These are phyloP conservation scores for Phytophthora lateralis DNA, from an alignment of 352 stramenopile genomes.

Conservation along the genomic window DNA sequence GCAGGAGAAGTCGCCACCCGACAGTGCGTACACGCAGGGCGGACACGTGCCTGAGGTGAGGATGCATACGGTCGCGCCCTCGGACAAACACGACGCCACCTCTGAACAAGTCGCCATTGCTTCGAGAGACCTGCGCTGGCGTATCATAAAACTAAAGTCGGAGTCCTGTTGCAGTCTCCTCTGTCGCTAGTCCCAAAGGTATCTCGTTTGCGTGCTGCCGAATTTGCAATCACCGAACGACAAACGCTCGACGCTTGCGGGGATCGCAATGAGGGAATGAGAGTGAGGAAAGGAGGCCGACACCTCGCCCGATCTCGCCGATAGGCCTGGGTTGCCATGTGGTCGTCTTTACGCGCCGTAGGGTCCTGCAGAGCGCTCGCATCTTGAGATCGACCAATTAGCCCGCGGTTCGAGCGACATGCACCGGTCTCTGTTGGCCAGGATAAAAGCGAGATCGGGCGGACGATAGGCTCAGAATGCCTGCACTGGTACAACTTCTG, in stretches of 20 bases:
- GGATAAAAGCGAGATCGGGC: slow-evolving; percentile 36
- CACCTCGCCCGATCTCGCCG: slow-evolving; percentile 19
- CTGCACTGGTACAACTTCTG: slow-evolving; percentile 30
- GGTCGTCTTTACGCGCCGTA: slow-evolving; percentile 31
- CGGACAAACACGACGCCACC: slow-evolving; percentile 52
- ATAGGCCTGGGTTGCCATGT: slow-evolving; percentile 6
- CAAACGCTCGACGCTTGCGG: slow-evolving; percentile 24
- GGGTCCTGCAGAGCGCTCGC: slow-evolving; percentile 12
- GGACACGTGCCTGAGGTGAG: slow-evolving; percentile 50
- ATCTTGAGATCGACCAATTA: slow-evolving; percentile 37
- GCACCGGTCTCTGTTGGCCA: slow-evolving; percentile 23
- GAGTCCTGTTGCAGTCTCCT: slow-evolving; percentile 1
- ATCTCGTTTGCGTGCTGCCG: slow-evolving; percentile 1
- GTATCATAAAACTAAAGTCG: slow-evolving; percentile 13
- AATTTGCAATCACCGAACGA: slow-evolving; percentile 10
- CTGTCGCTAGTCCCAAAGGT: background rate
- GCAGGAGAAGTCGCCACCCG: slow-evolving; percentile 67
- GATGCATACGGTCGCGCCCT: slow-evolving; percentile 61
- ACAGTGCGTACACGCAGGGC: slow-evolving; percentile 70
- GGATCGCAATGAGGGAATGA: slow-evolving; percentile 22
- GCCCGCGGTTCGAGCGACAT: slow-evolving; percentile 9
- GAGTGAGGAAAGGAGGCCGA: slow-evolving; percentile 24
- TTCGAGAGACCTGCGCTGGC: slow-evolving; percentile 27
- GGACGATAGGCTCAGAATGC: slow-evolving; percentile 30
- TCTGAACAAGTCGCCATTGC: slow-evolving; percentile 40